Base-by-base conservation (phyloP, 2,329 filamentous ascomycete species). In the Chaetomium sp. region DNA sequence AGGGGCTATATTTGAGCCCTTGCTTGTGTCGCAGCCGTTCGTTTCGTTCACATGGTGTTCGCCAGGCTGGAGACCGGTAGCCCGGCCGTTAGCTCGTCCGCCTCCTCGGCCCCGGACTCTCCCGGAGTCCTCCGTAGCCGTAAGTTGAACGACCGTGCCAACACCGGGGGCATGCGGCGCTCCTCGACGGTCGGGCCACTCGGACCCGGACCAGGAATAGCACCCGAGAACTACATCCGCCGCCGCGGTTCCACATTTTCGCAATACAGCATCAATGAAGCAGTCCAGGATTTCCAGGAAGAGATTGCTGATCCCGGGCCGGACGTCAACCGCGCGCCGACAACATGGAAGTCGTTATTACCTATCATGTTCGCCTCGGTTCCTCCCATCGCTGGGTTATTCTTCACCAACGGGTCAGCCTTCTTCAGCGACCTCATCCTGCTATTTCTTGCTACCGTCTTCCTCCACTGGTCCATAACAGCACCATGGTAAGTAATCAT, bases 381-480 rank as follows among this genome's bases (percentile, higher is more conserved):
- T 16, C 94, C 94, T 3, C 93, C 93, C 1, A 74, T 97, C n/a
- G 92, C 87, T 0, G 94, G 93, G 0, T 78, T 96, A 57, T 80
- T 97, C 63, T 96, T 97, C 75, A 85, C 90, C 66, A 91, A 96
- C 78, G 94, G 94, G 13, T 90, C 89, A 70, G 86, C 89, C 0
- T 83, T 97, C 67, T 87, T 93, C 62, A 97, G 93, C 0, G 94
- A 98, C 76, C 78, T 96, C 31, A 89, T 95, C 71, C 81, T 98
- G 38, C 79, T 98, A 35, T 87, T 85, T 2, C 77, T 98, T 67
- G 91, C 91, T 2, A 91, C 90, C 4, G 84, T 97, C 53, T 96
- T 97, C 72, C 81, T 98, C 67, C 93, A 97, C 75, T 97, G 93
- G 92, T 93, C 91, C 57, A 90, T 97, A 51, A 89, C 92, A 63